Percentiles rank a stretch among this genome's conserved stretches.
These are phyloP conservation scores for Brassica balearica DNA, from an alignment of 441 rosid species.

Conservation along the genomic window DNA sequence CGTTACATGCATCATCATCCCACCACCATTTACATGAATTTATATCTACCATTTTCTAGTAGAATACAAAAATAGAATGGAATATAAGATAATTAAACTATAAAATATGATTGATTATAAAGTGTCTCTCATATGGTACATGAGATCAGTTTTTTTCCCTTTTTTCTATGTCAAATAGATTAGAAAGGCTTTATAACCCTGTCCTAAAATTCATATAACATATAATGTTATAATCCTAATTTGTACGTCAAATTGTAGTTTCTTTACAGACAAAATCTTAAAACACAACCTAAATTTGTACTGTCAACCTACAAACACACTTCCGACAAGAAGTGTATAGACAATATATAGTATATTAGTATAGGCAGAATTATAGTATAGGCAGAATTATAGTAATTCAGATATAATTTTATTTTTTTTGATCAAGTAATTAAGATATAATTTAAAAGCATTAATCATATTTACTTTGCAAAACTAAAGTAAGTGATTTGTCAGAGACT, in stretches of 20 bases:
- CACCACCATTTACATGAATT: conserved; percentile 23
- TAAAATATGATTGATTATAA: neutral
- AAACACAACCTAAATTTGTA: neutral
- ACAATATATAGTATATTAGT: neutral
- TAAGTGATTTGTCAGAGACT: conserved; percentile 30
- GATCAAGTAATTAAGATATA: too few species aligned
- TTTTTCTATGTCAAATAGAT: neutral
- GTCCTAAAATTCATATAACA: neutral
- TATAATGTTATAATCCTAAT: neutral
- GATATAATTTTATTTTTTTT: too few species aligned
- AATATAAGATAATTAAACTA: conserved; percentile 2
- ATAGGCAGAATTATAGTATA: neutral
- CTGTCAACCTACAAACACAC: neutral
- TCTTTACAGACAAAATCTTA: neutral
- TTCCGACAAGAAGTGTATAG: neutral
- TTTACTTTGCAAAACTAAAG: neutral
- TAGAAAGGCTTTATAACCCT: neutral
- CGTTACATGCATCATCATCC: conserved; percentile 34
- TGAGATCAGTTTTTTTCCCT: too few species aligned
- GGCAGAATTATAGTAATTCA: neutral
- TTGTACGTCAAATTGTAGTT: neutral
- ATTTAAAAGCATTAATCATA: neutral
- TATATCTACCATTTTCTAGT: conserved; percentile 17
- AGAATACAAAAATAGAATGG: conserved; percentile 16
- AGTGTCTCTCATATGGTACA: neutral